Conservation (phyloP, 305 asterid genomes). For the Fraxinus dipetala region DNA sequence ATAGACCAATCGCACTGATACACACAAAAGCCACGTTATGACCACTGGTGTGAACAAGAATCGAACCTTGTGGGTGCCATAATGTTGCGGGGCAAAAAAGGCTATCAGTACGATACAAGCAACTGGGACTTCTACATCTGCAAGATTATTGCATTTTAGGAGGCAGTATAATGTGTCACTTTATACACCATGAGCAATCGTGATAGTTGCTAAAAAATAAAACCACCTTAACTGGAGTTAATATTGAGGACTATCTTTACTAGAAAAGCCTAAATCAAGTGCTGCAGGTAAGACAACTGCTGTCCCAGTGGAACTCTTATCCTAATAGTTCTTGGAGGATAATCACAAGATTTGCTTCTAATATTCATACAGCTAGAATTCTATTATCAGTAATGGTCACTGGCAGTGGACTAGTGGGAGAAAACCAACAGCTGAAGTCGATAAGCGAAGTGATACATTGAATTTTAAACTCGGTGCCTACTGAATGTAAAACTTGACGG, state of each 20-base stretch:
- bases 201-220: not conserved
- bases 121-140: conserved; percentile 69
- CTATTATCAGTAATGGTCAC: not conserved
- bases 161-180: conserved; percentile 19
- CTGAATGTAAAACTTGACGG: not conserved
- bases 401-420: not conserved
- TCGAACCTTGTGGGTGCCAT: conserved; percentile 71
- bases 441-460: not conserved
- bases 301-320: not conserved
- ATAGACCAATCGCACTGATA: conserved; percentile 16
- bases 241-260: not conserved
- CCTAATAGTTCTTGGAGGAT: not conserved
- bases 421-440: not conserved
- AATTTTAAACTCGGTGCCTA: not conserved
- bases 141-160: conserved; percentile 32
- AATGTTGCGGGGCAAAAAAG: conserved; percentile 68
- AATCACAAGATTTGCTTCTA: not conserved
- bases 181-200: not conserved
- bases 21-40: conserved; percentile 45
- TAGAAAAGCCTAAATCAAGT: not conserved
- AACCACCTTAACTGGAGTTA: not conserved
- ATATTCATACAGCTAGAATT: not conserved
- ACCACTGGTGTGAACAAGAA: conserved; percentile 72
- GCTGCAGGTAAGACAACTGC: not conserved
- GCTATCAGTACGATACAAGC: conserved; percentile 57